Conservation (phyloP, 148 eudicot genomes). For the Camellia lanceoleosa region DNA sequence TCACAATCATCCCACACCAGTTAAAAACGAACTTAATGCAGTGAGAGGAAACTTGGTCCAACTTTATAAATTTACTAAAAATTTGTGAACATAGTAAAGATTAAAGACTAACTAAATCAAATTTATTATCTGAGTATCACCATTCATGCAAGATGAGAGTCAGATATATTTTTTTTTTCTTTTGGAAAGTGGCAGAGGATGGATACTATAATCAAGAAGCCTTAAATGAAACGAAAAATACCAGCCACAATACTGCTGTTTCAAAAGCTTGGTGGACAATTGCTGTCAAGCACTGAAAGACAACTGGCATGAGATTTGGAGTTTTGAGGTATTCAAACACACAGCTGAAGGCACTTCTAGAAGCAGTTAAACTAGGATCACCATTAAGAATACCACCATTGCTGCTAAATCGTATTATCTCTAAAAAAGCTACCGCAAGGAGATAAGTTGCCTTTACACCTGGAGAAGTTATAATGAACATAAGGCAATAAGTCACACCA, state of each 20-base stretch:
- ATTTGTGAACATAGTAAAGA: no score
- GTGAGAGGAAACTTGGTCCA: not conserved
- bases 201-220: not conserved
- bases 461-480: slow-evolving; percentile 30
- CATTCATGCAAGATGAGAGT: not conserved
- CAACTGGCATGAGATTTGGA: slow-evolving; percentile 89
- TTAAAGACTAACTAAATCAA: not conserved
- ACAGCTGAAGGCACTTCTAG: slow-evolving; percentile 96
- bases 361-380: slow-evolving; percentile 52
- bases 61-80: not conserved
- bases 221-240: slow-evolving; percentile 26
- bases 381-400: slow-evolving; percentile 97
- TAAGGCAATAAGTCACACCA: slow-evolving; percentile 15
- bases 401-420: slow-evolving; percentile 95
- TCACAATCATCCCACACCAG: not conserved
- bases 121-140: not conserved
- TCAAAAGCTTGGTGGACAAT: slow-evolving; percentile 88
- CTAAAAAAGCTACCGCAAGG: slow-evolving; percentile 93
- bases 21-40: not conserved
- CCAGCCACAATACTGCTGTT: slow-evolving; percentile 87
- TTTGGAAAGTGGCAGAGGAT: no score
- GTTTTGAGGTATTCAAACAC: slow-evolving; percentile 95
- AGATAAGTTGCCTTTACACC: slow-evolving; percentile 99
- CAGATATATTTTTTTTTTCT: not conserved
- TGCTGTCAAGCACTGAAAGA: slow-evolving; percentile 91